Percentiles rank a stretch among this genome's conserved stretches.
Conservation (phyloP, 2,329 filamentous ascomycete species). For the Intubia oerlemansii region DNA sequence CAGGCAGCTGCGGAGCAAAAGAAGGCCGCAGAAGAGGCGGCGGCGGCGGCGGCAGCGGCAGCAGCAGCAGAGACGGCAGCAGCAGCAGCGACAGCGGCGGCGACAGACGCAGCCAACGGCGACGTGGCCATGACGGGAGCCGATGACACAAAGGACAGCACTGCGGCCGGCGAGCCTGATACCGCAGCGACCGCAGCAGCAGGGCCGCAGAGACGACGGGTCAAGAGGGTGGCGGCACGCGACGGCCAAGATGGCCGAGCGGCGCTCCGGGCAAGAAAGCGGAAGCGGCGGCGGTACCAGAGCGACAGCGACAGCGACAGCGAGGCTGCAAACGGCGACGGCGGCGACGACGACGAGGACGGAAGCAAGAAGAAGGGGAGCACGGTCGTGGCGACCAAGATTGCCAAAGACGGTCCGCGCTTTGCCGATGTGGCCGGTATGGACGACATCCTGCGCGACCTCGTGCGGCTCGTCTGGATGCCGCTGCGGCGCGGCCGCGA, state of each 20-base stretch:
- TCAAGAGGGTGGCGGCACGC: background rate
- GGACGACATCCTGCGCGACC: slow-evolving; percentile 45
- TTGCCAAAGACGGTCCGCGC: slow-evolving; percentile 43
- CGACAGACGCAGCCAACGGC: slow-evolving; percentile 6
- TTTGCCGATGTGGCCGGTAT: slow-evolving; percentile 59
- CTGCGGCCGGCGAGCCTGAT: too few species aligned
- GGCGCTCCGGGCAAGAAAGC: background rate
- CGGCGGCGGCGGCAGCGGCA: background rate
- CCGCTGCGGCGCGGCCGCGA: slow-evolving; percentile 48
- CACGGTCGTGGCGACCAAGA: slow-evolving; percentile 28
- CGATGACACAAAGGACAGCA: background rate
- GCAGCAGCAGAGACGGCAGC: background rate
- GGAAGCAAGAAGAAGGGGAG: slow-evolving; percentile 15
- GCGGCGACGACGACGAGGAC: slow-evolving; percentile 1
- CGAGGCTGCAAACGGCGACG: background rate
- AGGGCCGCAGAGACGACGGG: background rate
- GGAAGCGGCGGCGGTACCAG: slow-evolving; percentile 3
- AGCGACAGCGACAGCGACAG: slow-evolving; percentile 1
- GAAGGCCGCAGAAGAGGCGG: background rate
- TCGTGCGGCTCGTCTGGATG: slow-evolving; percentile 50
- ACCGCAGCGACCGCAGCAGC: slow-evolving; percentile 3
- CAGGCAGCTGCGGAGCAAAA: slow-evolving; percentile 1
- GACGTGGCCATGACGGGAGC: slow-evolving; percentile 18
- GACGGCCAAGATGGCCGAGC: background rate
- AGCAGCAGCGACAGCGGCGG: background rate